Evolutionary conservation across 106 monocot species (phyloP).

Genomic region (Phalaenopsis equestris): DNA sequence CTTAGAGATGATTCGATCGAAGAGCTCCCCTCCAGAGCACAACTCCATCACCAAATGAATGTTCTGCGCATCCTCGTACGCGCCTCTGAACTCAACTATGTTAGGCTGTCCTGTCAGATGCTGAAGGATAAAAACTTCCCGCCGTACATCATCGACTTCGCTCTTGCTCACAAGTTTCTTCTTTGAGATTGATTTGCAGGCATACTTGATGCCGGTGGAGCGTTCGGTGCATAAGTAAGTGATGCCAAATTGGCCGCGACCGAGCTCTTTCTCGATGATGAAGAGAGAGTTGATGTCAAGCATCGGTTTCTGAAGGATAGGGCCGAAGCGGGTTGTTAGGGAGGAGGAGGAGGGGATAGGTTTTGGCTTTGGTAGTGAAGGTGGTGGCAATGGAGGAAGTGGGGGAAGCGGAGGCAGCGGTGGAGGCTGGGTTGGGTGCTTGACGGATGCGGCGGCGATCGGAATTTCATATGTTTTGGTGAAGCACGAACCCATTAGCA

Average conservation of each 20-base stretch:
- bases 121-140: conserved; percentile 59
- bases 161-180: conserved; percentile 28
- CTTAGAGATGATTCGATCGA: conserved; percentile 56
- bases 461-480: conserved; percentile 47
- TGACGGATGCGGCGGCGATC: conserved; percentile 25
- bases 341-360: neutral
- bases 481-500: conserved; percentile 45
- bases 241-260: conserved; percentile 59
- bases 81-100: conserved; percentile 59
- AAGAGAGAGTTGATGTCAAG: conserved; percentile 32
- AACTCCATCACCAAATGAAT: conserved; percentile 71
- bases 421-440: conserved; percentile 2
- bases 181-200: conserved; percentile 65
- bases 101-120: conserved; percentile 67
- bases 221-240: conserved; percentile 56
- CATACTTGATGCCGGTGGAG: conserved; percentile 27
- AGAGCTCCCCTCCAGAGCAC: conserved; percentile 70
- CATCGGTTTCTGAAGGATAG: conserved; percentile 41
- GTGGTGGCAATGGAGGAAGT: neutral
- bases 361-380: neutral
- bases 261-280: conserved; percentile 46
- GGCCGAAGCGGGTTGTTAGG: conserved; percentile 3
- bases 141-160: conserved; percentile 45
- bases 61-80: conserved; percentile 42
- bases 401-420: conserved; percentile 12